Conservation (phyloP, 768 basidiomycete genomes). For the Leccinum pellstonianum region DNA sequence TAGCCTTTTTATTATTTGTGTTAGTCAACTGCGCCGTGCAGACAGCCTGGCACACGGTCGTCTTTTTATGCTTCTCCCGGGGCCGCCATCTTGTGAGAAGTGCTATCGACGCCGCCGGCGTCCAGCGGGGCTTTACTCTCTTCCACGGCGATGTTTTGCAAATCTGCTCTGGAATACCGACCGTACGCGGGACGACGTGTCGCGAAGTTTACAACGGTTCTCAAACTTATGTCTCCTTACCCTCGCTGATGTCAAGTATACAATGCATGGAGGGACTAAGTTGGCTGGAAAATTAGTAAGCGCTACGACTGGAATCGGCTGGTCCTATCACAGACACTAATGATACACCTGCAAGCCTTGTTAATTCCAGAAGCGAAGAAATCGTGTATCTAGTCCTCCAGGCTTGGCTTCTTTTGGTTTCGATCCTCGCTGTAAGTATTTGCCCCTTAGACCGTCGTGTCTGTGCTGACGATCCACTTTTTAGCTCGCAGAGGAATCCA, state of each 20-base stretch:
- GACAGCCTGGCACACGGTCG: constrained; percentile 39
- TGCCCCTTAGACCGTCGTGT: background rate
- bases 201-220: constrained; percentile 16
- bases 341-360: constrained; percentile 17
- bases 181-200: constrained; percentile 25
- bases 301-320: background rate
- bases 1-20: constrained; percentile 47
- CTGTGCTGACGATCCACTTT: background rate
- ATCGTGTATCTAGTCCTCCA: constrained; percentile 45
- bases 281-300: constrained; percentile 49
- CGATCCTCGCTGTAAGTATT: constrained; percentile 43
- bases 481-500: constrained; percentile 50
- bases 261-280: constrained; percentile 43
- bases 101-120: constrained; percentile 32
- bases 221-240: background rate
- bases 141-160: constrained; percentile 17
- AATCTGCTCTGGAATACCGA: constrained; percentile 43
- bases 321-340: background rate
- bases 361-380: constrained; percentile 44
- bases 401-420: constrained; percentile 47
- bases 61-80: constrained; percentile 37
- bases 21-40: constrained; percentile 42
- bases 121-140: constrained; percentile 24
- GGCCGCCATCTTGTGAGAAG: constrained; percentile 34
- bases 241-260: constrained; percentile 6